Conservation (phyloP, 2,329 filamentous ascomycete species). For the Claviceps pazoutovae region DNA sequence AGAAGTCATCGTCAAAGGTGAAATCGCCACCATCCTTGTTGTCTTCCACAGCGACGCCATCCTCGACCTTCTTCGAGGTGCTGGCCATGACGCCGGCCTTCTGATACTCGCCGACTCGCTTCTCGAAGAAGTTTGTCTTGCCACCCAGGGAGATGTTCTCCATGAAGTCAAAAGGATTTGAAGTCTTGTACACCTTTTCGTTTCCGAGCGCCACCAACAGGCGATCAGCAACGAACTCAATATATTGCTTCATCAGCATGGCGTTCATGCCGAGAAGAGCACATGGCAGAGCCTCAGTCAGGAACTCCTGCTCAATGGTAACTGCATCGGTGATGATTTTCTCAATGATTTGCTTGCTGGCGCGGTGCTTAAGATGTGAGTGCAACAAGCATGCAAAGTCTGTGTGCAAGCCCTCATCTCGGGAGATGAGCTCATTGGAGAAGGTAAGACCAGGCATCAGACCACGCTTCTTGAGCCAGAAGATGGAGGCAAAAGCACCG, state of each 20-base stretch:
- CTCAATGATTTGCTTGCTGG: conserved; percentile 65
- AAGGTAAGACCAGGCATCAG: conserved; percentile 98
- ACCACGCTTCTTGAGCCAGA: conserved; percentile 99
- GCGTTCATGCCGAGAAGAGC: conserved; percentile 96
- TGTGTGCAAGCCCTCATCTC: conserved; percentile 97
- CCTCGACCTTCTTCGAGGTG: conserved; percentile 58
- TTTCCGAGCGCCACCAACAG: conserved; percentile 88
- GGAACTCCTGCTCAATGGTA: conserved; percentile 89
- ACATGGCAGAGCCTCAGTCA: conserved; percentile 87
- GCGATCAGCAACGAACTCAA: conserved; percentile 96
- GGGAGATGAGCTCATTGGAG: conserved; percentile 99
- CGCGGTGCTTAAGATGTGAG: conserved; percentile 91
- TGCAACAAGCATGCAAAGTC: conserved; percentile 97
- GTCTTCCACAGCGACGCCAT: conserved; percentile 28
- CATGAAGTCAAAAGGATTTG: conserved; percentile 99
- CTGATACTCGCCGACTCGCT: conserved; percentile 98
- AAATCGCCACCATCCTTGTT: conserved; percentile 62
- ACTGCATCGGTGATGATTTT: conserved; percentile 92
- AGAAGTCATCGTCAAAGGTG: conserved; percentile 94
- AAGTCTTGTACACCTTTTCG: conserved; percentile 79
- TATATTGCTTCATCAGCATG: conserved; percentile 97
- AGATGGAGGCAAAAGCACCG: conserved; percentile 95
- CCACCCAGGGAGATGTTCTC: conserved; percentile 97
- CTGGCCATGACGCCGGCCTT: conserved; percentile 98
- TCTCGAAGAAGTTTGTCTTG: conserved; percentile 99